Percentiles rank a stretch among this genome's conserved stretches.
These are phyloP conservation scores for Vaccinium vitisidaea DNA, from an alignment of 148 eudicot species.

Conservation along the genomic window DNA sequence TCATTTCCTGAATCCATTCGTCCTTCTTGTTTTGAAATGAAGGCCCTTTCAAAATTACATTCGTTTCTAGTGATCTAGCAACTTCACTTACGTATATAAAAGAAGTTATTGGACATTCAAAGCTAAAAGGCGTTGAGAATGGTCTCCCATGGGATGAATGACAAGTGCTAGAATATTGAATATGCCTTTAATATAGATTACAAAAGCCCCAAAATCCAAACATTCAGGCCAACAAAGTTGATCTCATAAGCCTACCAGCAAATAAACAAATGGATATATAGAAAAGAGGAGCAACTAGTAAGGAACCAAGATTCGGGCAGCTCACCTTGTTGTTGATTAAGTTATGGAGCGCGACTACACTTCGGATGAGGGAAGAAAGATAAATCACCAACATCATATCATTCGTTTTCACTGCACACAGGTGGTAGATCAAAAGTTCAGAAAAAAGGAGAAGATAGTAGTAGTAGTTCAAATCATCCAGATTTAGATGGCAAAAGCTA, in stretches of 20 bases:
- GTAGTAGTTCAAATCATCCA: not conserved
- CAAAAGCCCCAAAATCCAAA: not conserved
- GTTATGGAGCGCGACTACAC: slow-evolving; percentile 91
- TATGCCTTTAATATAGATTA: not conserved
- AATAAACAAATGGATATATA: not conserved
- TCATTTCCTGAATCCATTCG: not conserved
- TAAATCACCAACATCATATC: slow-evolving; percentile 95
- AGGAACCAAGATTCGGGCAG: slow-evolving; percentile 7
- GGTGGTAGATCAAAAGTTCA: slow-evolving; percentile 4
- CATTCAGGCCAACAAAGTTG: not conserved
- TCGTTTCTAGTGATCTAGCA: not conserved
- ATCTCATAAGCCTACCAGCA: not conserved
- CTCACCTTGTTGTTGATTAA: slow-evolving; percentile 92
- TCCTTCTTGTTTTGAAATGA: not conserved
- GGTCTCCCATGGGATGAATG: not conserved
- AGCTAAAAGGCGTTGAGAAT: not conserved
- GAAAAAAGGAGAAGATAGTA: not conserved
- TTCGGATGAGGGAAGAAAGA: slow-evolving; percentile 82
- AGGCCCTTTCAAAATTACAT: not conserved
- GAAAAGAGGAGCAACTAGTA: not conserved
- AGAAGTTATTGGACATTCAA: not conserved
- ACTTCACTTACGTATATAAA: not conserved
- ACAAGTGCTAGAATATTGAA: not conserved
- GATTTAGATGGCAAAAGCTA: not conserved
- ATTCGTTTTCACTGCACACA: slow-evolving; percentile 78